Percentiles rank a stretch among this genome's conserved stretches.
Evolutionary conservation across 345 rosid species (phyloP).

Genomic region (Populus alba): DNA sequence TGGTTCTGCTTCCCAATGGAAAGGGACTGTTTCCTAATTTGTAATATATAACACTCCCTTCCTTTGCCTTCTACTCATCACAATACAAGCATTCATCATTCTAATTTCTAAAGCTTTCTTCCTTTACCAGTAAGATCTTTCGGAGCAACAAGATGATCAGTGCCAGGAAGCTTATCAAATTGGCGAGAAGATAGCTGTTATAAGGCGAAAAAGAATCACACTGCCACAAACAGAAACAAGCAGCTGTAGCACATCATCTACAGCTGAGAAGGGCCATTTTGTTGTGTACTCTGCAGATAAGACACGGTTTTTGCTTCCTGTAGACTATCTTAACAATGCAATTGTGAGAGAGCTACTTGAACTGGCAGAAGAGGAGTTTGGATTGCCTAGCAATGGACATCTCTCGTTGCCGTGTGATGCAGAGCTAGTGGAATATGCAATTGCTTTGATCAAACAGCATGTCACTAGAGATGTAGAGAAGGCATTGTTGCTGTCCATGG

Average conservation of each 20-base stretch:
- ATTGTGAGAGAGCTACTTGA: background rate
- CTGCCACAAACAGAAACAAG: background rate
- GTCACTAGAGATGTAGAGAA: background rate
- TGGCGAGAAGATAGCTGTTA: conserved; percentile 2
- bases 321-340: background rate
- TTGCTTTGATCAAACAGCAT: background rate
- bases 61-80: too few relatives aligned
- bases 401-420: conserved; percentile 4
- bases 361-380: conserved; percentile 2
- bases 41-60: too few relatives aligned
- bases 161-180: background rate
- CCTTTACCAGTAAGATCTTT: too few relatives aligned
- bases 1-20: too few relatives aligned
- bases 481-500: background rate
- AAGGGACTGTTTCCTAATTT: too few relatives aligned
- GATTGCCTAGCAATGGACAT: background rate
- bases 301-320: background rate
- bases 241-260: background rate
- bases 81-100: too few relatives aligned
- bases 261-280: conserved; percentile 10
- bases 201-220: background rate
- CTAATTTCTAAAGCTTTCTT: too few relatives aligned
- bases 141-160: background rate
- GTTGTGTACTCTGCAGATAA: conserved; percentile 7
- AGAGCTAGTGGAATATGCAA: background rate